Evolutionary conservation across 2,329 filamentous ascomycete species (phyloP).

Genomic region (Magnaporthiopsis rhizophila): DNA sequence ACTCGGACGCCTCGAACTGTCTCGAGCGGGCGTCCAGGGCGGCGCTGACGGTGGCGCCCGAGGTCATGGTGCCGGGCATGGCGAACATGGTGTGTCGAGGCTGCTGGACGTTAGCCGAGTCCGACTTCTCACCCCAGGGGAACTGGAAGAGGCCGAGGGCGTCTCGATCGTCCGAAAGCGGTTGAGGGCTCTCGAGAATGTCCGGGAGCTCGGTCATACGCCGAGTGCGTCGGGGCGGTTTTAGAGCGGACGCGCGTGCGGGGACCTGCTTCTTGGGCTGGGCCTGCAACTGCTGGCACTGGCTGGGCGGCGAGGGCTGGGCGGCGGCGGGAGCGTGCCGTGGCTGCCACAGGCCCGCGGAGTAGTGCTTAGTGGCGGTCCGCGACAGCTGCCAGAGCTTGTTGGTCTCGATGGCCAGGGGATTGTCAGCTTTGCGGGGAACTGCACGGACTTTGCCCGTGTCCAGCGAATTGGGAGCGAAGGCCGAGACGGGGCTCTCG

Average conservation of each 20-base stretch:
- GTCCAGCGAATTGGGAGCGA: conserved; percentile 1
- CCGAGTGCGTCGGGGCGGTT: conserved; percentile 46
- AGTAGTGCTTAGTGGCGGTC: conserved; percentile 11
- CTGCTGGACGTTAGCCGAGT: conserved; percentile 37
- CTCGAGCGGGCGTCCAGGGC: conserved; percentile 24
- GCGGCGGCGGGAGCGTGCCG: conserved; percentile 17
- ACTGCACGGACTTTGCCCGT: conserved; percentile 22
- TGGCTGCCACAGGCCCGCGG: conserved; percentile 24
- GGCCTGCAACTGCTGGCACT: neutral
- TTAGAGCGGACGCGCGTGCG: conserved; percentile 38
- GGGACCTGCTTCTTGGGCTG: conserved; percentile 9
- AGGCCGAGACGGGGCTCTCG: neutral
- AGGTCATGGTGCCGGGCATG: conserved; percentile 45
- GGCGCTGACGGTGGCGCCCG: conserved; percentile 24
- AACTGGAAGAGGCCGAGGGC: conserved; percentile 60
- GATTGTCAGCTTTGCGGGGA: conserved; percentile 23
- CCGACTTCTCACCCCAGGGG: conserved; percentile 57
- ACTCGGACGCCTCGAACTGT: conserved; percentile 30
- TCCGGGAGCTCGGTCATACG: conserved; percentile 54
- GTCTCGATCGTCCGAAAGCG: conserved; percentile 47
- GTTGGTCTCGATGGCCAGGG: conserved; percentile 28
- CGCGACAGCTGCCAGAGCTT: conserved; percentile 31
- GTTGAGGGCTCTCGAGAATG: conserved; percentile 54
- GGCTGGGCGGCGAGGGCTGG: conserved; percentile 3
- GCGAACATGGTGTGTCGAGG: conserved; percentile 27